Conservation (phyloP, 108 stramenopile genomes). For the Mayamaea pseudoterrestris region DNA sequence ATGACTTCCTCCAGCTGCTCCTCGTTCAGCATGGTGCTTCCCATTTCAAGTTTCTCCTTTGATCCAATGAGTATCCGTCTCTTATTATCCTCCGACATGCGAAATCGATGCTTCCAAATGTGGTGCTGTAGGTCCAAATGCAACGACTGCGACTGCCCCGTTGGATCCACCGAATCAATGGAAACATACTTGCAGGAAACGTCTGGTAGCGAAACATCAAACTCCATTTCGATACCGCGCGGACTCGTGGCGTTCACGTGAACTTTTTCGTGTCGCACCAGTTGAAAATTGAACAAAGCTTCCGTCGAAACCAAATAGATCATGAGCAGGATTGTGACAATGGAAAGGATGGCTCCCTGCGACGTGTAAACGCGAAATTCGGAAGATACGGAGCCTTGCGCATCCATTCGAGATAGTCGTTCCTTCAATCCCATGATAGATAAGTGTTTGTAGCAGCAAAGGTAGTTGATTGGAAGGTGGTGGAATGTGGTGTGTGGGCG, state of each 20-base stretch:
- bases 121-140: conserved; percentile 66
- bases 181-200: conserved; percentile 72
- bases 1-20: neutral
- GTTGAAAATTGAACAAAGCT: conserved; percentile 53
- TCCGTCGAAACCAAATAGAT: conserved; percentile 54
- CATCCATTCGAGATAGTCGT: conserved; percentile 34
- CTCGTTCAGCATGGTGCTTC: conserved; percentile 52
- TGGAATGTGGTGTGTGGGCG: too few species aligned
- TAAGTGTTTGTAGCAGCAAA: too few species aligned
- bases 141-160: conserved; percentile 73
- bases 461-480: too few species aligned
- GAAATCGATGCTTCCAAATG: conserved; percentile 79
- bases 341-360: conserved; percentile 34
- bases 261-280: conserved; percentile 40
- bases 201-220: conserved; percentile 79
- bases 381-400: conserved; percentile 55
- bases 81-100: conserved; percentile 8
- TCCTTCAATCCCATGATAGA: too few species aligned
- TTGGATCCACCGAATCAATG: conserved; percentile 88
- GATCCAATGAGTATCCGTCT: conserved; percentile 10
- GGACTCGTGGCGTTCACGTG: conserved; percentile 80
- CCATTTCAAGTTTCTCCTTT: conserved; percentile 54
- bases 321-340: conserved; percentile 29
- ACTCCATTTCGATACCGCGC: conserved; percentile 67
- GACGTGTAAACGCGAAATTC: conserved; percentile 76